phyloP scores from a whole-genome alignment of 1,139 yeast species.

The Candida albicans region DNA sequence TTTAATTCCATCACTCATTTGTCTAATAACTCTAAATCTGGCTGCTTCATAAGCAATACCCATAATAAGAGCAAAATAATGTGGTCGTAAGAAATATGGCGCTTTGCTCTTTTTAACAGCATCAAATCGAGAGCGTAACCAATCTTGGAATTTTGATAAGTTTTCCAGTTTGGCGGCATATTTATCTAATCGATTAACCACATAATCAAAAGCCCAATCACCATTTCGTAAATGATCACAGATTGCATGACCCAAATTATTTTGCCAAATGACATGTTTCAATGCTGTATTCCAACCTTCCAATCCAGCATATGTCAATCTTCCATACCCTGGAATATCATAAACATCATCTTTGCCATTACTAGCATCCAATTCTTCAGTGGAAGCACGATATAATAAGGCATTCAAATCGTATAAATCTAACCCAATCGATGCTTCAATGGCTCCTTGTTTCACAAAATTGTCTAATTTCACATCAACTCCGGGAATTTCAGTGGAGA shows the following conservation, averaged over 20 bases:
- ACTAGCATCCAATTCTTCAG: constrained; percentile 84
- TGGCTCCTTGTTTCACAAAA: constrained; percentile 69
- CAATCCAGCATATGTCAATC: constrained; percentile 80
- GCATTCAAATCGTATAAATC: constrained; percentile 72
- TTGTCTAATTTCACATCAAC: constrained; percentile 56
- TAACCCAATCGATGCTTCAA: constrained; percentile 64
- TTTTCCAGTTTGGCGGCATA: constrained; percentile 48
- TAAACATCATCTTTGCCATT: constrained; percentile 73
- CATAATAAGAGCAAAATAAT: constrained; percentile 77
- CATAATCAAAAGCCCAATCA: constrained; percentile 84
- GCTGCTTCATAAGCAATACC: constrained; percentile 85
- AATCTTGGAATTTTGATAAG: constrained; percentile 54
- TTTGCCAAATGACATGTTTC: constrained; percentile 59
- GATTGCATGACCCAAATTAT: constrained; percentile 81
- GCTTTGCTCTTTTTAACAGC: constrained; percentile 50
- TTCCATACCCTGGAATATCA: constrained; percentile 69
- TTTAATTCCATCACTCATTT: constrained; percentile 56
- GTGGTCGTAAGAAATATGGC: constrained; percentile 82
- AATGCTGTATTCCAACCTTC: constrained; percentile 89
- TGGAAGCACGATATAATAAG: constrained; percentile 73
- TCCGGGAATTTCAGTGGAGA: constrained; percentile 68
- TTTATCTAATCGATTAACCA: constrained; percentile 60
- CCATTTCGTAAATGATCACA: constrained; percentile 82
- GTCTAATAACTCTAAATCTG: constrained; percentile 61
- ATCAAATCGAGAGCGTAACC: constrained; percentile 71